Evolutionary conservation across 352 stramenopile species (phyloP), one percentile per base, ranked within the genome.

Genomic region (Phytopythium oedochilum): DNA sequence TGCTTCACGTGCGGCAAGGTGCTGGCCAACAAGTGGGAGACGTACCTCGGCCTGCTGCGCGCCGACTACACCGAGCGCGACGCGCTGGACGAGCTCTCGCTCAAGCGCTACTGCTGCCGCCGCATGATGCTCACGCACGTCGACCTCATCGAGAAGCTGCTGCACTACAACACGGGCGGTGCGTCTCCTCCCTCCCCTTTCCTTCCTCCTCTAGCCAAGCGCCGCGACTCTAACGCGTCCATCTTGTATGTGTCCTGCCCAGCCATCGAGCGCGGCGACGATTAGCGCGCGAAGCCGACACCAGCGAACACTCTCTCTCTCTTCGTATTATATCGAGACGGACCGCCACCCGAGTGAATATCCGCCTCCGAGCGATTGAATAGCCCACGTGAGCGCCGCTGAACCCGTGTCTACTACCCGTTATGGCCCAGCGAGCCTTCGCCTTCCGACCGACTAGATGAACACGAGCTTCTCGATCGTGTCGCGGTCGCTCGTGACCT

Each of bases 1-100:
- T 99, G 97, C 86, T 99, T 99, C 79, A 99, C 97, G 53, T 99
- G 97, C 78, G 97, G 97, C 63, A 99, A 99, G 78, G 94, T 99
- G 68, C 97, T 99, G 71, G 97, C 96, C 51, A 99, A 99, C 83
- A 99, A 99, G 83, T 99, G 96, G 95, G 97, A 99, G 76, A 98
- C 94, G 11, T 99, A 99, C 78, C 79, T 99, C 31, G 89, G 94
- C 63, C 80, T 99, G 50, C 76, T 99, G 51, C 89, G 98, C 59
- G 92, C 94, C 26, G 96, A 99, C 80, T 98, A 97, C 75, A 98
- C 95, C 15, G 97, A 99, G 70, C 92, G 96, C 52, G 96, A 99
- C 64, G 97, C 97, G 36, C 75, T 99, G 42, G 96, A 99, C 75
- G 95, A 99, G 76, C 79, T 99, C 29, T 97, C 96, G 50, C 86